Evolutionary conservation across 768 basidiomycete genomes (phyloP).

Genomic region (Lentinula sp.): DNA sequence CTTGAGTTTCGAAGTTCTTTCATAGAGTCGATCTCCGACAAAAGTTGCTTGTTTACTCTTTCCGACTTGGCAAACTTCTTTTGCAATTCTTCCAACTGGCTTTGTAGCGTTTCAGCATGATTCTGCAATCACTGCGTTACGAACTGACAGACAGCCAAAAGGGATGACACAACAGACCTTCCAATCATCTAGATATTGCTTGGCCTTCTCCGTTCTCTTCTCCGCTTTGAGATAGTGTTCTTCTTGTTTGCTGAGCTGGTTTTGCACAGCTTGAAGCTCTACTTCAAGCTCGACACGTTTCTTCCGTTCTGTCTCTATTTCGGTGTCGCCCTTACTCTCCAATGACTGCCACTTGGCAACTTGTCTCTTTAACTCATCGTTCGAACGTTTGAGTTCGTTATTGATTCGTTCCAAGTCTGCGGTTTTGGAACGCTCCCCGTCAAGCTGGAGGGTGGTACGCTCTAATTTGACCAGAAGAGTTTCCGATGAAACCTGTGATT

Average conservation of each 20-base stretch:
- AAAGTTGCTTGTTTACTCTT: conserved; percentile 38
- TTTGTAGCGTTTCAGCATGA: conserved; percentile 28
- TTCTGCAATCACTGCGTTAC: conserved; percentile 21
- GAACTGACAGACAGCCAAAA: background rate
- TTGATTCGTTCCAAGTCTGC: conserved; percentile 50
- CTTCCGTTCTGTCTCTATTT: conserved; percentile 49
- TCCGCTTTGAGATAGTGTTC: conserved; percentile 27
- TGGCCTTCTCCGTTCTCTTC: conserved; percentile 36
- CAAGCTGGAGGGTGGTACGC: conserved; percentile 51
- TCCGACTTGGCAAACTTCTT: conserved; percentile 30
- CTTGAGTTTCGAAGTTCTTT: conserved; percentile 23
- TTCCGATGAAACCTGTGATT: conserved; percentile 39
- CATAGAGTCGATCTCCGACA: conserved; percentile 31
- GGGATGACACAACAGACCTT: conserved; percentile 28
- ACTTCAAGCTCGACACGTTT: conserved; percentile 51
- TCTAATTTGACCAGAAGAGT: conserved; percentile 47
- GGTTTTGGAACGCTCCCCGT: conserved; percentile 45
- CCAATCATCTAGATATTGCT: conserved; percentile 34
- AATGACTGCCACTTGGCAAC: conserved; percentile 63
- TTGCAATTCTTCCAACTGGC: conserved; percentile 27
- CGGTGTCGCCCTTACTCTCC: conserved; percentile 57
- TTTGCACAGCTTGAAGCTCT: conserved; percentile 41
- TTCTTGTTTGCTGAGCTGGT: conserved; percentile 25
- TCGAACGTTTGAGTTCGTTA: conserved; percentile 52
- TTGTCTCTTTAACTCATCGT: conserved; percentile 52